Evolutionary conservation across 83 land plant genomes (phyloP).

Genomic region (Thuja plicata): DNA sequence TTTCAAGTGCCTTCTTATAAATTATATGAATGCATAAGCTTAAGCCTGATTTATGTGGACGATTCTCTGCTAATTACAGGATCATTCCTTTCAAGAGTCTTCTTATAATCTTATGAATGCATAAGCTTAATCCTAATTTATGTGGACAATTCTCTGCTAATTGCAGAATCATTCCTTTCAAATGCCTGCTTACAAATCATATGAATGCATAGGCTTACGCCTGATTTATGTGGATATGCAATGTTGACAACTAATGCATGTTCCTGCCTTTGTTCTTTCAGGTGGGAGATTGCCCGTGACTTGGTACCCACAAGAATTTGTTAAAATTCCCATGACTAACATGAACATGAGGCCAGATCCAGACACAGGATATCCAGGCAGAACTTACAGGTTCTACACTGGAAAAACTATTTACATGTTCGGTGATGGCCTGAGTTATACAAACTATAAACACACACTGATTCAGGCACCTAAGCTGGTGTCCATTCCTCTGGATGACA

Average conservation of each 20-base stretch:
- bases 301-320: constrained; percentile 77
- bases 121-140: too few relatives aligned
- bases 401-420: constrained; percentile 72
- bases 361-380: constrained; percentile 60
- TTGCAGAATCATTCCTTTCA: not conserved
- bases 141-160: too few relatives aligned
- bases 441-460: constrained; percentile 31
- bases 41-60: too few relatives aligned
- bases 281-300: constrained; percentile 81
- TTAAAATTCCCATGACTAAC: constrained; percentile 57
- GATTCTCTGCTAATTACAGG: not conserved
- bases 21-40: not conserved
- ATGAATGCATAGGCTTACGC: not conserved
- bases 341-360: constrained; percentile 67
- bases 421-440: constrained; percentile 78
- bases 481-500: constrained; percentile 32
- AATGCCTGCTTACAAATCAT: not conserved
- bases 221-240: not conserved
- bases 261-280: constrained; percentile 5
- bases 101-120: too few relatives aligned
- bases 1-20: not conserved
- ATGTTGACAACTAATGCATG: not conserved
- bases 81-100: not conserved
- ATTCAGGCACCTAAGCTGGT: constrained; percentile 40
- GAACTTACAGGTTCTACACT: constrained; percentile 75